These are phyloP conservation scores for Cucurbita moschata DNA, from an alignment of 306 rosid genomes.

Conservation along the genomic window DNA sequence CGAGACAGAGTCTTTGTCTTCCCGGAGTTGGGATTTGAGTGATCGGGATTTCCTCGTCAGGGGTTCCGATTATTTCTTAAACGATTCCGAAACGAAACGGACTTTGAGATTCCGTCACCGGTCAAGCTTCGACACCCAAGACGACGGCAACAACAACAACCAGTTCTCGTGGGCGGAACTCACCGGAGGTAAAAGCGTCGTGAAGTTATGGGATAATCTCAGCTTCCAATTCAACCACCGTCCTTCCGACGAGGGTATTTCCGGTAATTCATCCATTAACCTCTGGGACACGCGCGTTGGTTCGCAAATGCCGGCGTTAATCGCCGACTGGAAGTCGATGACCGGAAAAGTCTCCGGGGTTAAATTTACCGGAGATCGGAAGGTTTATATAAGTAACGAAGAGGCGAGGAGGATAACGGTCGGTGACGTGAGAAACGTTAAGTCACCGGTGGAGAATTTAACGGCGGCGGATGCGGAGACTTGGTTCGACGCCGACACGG, in stretches of 20 bases:
- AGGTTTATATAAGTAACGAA: too few species aligned
- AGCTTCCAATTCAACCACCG: slow-evolving; percentile 36
- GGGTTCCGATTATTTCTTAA: slow-evolving; percentile 18
- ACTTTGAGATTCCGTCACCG: slow-evolving; percentile 13
- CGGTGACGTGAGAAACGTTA: slow-evolving; percentile 47
- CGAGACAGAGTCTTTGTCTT: slow-evolving; percentile 5
- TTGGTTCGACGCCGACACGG: slow-evolving; percentile 47
- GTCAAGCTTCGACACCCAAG: slow-evolving; percentile 17
- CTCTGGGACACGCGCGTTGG: slow-evolving; percentile 62
- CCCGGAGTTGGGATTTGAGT: not conserved
- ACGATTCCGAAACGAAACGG: slow-evolving; percentile 10
- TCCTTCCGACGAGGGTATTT: not conserved
- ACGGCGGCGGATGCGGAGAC: slow-evolving; percentile 24
- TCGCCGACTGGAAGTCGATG: slow-evolving; percentile 48
- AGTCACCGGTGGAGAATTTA: slow-evolving; percentile 21
- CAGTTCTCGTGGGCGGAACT: slow-evolving; percentile 53
- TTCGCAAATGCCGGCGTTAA: slow-evolving; percentile 30
- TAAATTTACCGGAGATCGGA: not conserved
- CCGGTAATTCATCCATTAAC: slow-evolving; percentile 16
- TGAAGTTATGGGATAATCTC: slow-evolving; percentile 58
- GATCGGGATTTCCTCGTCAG: slow-evolving; percentile 17
- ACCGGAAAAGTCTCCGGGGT: slow-evolving; percentile 10
- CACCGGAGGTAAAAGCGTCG: slow-evolving; percentile 43
- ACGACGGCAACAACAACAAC: slow-evolving; percentile 12
- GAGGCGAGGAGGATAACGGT: slow-evolving; percentile 8